Evolutionary conservation across 1,284 basidiomycete species (phyloP).

Genomic region (Rhodotorula sp.): DNA sequence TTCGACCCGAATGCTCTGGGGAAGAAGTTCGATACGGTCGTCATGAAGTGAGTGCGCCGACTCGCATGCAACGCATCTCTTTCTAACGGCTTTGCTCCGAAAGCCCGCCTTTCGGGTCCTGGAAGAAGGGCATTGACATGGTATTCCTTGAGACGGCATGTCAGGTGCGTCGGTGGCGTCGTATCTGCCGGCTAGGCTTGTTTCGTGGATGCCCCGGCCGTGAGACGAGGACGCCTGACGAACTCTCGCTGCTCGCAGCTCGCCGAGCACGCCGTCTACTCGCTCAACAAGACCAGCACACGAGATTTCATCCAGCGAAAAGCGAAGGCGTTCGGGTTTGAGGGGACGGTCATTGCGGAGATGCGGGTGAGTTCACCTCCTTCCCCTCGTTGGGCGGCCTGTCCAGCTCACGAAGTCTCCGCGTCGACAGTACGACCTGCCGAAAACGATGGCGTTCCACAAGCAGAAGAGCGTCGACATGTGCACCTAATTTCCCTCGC

Average conservation of each 20-base stretch:
- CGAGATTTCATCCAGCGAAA: constrained; percentile 42
- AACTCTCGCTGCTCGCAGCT: constrained; percentile 15
- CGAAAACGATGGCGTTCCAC: constrained; percentile 44
- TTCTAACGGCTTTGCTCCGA: neutral
- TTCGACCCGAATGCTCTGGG: constrained; percentile 13
- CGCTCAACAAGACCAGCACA: constrained; percentile 44
- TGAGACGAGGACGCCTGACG: too few relatives aligned
- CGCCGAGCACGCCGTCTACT: constrained; percentile 42
- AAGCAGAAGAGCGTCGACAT: constrained; percentile 44
- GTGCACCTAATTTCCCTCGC: neutral
- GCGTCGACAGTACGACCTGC: constrained; percentile 25
- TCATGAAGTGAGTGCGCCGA: constrained; percentile 35
- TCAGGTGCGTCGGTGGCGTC: constrained; percentile 16
- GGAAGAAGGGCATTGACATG: constrained; percentile 44
- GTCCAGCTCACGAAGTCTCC: neutral
- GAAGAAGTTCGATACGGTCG: constrained; percentile 37
- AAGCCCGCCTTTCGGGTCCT: constrained; percentile 44
- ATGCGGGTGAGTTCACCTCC: constrained; percentile 33
- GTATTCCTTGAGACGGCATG: constrained; percentile 44
- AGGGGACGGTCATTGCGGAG: constrained; percentile 42
- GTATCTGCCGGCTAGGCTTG: too few relatives aligned
- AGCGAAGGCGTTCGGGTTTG: constrained; percentile 40
- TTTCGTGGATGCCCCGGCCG: too few relatives aligned
- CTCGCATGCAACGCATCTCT: neutral
- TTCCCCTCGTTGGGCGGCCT: neutral